Conservation (phyloP, 768 basidiomycete genomes). For the Termitomyces sp. region DNA sequence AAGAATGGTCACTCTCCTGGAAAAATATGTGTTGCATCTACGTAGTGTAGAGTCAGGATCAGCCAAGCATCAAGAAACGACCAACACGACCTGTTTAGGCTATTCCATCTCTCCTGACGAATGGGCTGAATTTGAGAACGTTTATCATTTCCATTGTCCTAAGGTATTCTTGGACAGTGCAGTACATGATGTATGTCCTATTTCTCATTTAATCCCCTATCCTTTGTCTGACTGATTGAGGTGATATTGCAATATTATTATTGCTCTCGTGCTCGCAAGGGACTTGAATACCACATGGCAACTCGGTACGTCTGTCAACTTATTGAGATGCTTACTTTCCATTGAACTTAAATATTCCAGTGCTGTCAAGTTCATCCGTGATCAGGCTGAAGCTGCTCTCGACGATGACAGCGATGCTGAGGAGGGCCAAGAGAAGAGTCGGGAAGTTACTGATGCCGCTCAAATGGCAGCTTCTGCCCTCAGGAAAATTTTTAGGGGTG, state of each 20-base stretch:
- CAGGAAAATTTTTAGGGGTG: constrained; percentile 57
- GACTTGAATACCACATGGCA: constrained; percentile 86
- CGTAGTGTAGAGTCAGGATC: constrained; percentile 36
- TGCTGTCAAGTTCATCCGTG: constrained; percentile 82
- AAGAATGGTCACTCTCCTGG: constrained; percentile 54
- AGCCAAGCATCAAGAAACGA: constrained; percentile 22
- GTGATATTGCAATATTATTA: constrained; percentile 87
- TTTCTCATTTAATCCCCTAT: constrained; percentile 4
- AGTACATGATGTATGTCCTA: constrained; percentile 65
- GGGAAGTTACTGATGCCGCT: constrained; percentile 37
- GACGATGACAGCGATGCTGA: constrained; percentile 20
- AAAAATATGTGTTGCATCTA: constrained; percentile 55
- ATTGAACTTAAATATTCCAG: constrained; percentile 25
- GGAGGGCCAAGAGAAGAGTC: constrained; percentile 21
- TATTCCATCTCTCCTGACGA: constrained; percentile 64
- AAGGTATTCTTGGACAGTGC: constrained; percentile 72
- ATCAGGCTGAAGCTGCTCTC: constrained; percentile 58
- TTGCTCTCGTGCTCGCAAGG: constrained; percentile 66
- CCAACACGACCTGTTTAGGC: constrained; percentile 47
- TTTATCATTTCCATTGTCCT: constrained; percentile 87
- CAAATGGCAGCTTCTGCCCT: constrained; percentile 65
- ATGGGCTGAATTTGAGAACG: constrained; percentile 82
- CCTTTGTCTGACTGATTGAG: constrained; percentile 31
- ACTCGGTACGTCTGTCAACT: constrained; percentile 49
- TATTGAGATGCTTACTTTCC: constrained; percentile 2